A percentile compares a stretch with the other conserved stretches of the same genome.
Conservation (phyloP, 2,329 filamentous ascomycete genomes). For the Lachnellula occidentalis region DNA sequence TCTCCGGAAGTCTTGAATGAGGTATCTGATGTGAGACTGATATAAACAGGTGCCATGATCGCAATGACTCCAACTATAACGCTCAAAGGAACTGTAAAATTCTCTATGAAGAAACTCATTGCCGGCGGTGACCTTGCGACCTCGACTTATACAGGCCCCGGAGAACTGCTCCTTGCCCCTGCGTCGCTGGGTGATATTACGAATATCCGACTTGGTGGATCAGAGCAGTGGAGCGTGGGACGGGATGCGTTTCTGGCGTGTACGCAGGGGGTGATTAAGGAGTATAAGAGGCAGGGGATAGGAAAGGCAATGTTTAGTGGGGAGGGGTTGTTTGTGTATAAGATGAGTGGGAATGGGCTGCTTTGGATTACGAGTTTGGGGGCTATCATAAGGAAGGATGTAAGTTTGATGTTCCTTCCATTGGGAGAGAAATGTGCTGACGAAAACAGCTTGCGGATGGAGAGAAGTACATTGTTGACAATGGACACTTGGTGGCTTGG, state of each 20-base stretch:
- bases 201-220: conserved; percentile 65
- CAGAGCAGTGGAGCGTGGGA: conserved; percentile 76
- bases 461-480: conserved; percentile 89
- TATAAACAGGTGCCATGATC: conserved; percentile 71
- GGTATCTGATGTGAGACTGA: not conserved
- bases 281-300: conserved; percentile 80
- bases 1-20: not conserved
- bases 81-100: conserved; percentile 76
- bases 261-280: conserved; percentile 82
- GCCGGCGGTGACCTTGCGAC: conserved; percentile 72
- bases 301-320: conserved; percentile 91
- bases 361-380: conserved; percentile 91
- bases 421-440: conserved; percentile 8
- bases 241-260: conserved; percentile 80
- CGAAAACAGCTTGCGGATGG: conserved; percentile 47
- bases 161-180: conserved; percentile 82
- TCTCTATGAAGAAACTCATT: conserved; percentile 87
- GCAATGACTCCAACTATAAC: conserved; percentile 88
- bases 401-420: conserved; percentile 41
- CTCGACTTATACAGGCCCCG: conserved; percentile 81
- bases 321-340: conserved; percentile 87
- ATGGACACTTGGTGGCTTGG: conserved; percentile 92
- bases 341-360: conserved; percentile 73
- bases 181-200: conserved; percentile 79
- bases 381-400: conserved; percentile 90